Evolutionary conservation across 257 asterid genomes (phyloP).

Genomic region (Nemophila menziesii): DNA sequence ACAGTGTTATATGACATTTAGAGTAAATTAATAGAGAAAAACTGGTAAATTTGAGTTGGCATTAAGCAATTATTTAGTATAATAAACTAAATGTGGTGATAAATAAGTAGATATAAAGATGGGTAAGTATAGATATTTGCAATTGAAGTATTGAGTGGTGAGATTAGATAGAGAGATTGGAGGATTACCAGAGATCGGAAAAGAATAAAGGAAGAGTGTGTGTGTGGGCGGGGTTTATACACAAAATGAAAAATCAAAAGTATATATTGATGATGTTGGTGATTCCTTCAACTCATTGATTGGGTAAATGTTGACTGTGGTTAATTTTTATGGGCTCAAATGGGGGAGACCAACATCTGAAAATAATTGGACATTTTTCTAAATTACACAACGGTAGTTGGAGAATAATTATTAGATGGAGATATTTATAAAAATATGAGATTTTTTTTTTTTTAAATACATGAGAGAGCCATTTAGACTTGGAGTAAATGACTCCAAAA

Average conservation of each 20-base stretch:
- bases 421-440: too few relatives aligned
- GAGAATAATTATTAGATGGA: too few relatives aligned
- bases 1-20: not conserved
- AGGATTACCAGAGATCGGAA: conserved; percentile 16
- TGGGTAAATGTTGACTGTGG: not conserved
- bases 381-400: too few relatives aligned
- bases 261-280: not conserved
- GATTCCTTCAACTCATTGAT: not conserved
- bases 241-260: not conserved
- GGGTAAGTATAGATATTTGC: too few relatives aligned
- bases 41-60: not conserved
- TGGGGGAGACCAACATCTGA: not conserved
- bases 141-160: not conserved
- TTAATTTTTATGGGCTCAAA: not conserved
- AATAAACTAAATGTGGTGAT: not conserved
- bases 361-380: not conserved
- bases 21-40: not conserved
- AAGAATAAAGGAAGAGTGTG: conserved; percentile 1
- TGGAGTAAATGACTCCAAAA: too few relatives aligned
- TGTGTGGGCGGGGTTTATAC: not conserved
- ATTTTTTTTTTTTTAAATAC: too few relatives aligned
- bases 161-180: not conserved
- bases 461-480: too few relatives aligned
- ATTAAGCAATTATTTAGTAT: not conserved
- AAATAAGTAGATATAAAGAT: too few relatives aligned